Evolutionary conservation across 352 stramenopile species (phyloP).

Genomic region (Blastocystis sp.): DNA sequence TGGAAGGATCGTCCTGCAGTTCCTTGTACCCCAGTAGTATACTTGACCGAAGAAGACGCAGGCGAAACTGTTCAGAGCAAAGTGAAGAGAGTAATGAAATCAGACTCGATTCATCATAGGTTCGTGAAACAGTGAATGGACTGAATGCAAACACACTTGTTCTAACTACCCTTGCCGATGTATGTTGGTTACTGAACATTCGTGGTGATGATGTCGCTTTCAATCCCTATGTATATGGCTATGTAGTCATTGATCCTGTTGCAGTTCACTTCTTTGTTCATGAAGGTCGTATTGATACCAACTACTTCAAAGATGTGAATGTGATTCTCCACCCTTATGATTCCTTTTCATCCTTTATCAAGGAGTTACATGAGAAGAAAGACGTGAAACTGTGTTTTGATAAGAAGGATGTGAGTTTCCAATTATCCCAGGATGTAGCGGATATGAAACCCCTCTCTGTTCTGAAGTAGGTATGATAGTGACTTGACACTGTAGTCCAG

Average conservation of each 20-base stretch:
- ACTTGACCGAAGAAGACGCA: not conserved
- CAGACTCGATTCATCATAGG: not conserved
- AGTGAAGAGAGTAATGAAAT: not conserved
- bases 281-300: conserved; percentile 70
- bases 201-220: conserved; percentile 91
- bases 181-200: conserved; percentile 91
- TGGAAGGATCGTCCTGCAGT: conserved; percentile 55
- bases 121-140: not conserved
- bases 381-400: not conserved
- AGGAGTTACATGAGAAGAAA: not conserved
- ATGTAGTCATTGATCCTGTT: conserved; percentile 86
- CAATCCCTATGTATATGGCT: conserved; percentile 93
- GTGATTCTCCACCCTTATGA: conserved; percentile 59
- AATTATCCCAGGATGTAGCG: not conserved
- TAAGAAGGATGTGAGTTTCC: conserved; percentile 52
- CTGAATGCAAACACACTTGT: conserved; percentile 78
- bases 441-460: not conserved
- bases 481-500: conserved; percentile 66
- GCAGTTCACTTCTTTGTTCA: conserved; percentile 87
- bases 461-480: conserved; percentile 1
- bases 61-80: conserved; percentile 3
- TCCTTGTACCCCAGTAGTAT: not conserved
- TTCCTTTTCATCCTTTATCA: not conserved
- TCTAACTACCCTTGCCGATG: conserved; percentile 91
- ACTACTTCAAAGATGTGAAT: not conserved